Evolutionary conservation across 805 yeast species (phyloP).

Genomic region (Pichia cephalocereana): DNA sequence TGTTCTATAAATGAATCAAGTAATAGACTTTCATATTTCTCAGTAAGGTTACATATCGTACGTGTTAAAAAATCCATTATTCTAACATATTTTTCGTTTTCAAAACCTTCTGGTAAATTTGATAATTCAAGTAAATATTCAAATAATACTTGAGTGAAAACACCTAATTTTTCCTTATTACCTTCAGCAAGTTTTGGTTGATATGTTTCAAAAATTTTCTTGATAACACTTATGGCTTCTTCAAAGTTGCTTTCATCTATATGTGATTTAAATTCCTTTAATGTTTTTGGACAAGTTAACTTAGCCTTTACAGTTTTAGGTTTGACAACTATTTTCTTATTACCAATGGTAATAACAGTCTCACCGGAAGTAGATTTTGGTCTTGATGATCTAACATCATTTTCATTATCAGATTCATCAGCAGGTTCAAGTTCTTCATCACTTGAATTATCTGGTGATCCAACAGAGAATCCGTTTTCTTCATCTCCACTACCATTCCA

Average conservation of each 20-base stretch:
- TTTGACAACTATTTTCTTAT: slow-evolving; percentile 20
- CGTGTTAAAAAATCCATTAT: slow-evolving; percentile 31
- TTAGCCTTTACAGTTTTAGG: slow-evolving; percentile 11
- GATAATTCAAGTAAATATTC: slow-evolving; percentile 50
- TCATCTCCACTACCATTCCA: slow-evolving; percentile 50
- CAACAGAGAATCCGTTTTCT: slow-evolving; percentile 36
- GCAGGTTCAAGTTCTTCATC: slow-evolving; percentile 28
- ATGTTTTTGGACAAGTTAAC: slow-evolving; percentile 39
- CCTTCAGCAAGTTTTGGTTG: slow-evolving; percentile 78
- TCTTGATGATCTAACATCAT: slow-evolving; percentile 12
- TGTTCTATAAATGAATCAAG: slow-evolving; percentile 54
- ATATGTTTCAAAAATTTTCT: slow-evolving; percentile 47
- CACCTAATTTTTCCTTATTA: slow-evolving; percentile 64
- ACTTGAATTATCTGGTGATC: slow-evolving; percentile 31
- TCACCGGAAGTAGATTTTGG: slow-evolving; percentile 1
- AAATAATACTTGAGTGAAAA: slow-evolving; percentile 53
- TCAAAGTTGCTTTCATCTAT: slow-evolving; percentile 23
- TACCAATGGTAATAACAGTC: slow-evolving; percentile 26
- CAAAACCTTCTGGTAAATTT: slow-evolving; percentile 13
- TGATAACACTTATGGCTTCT: slow-evolving; percentile 40
- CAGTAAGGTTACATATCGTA: slow-evolving; percentile 49
- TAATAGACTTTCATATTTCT: slow-evolving; percentile 53
- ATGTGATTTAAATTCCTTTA: slow-evolving; percentile 33
- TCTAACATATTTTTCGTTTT: slow-evolving; percentile 20
- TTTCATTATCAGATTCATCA: slow-evolving; percentile 21